Conservation (phyloP, 495 filamentous ascomycete genomes). For the Lasiosphaeris hirsuta region DNA sequence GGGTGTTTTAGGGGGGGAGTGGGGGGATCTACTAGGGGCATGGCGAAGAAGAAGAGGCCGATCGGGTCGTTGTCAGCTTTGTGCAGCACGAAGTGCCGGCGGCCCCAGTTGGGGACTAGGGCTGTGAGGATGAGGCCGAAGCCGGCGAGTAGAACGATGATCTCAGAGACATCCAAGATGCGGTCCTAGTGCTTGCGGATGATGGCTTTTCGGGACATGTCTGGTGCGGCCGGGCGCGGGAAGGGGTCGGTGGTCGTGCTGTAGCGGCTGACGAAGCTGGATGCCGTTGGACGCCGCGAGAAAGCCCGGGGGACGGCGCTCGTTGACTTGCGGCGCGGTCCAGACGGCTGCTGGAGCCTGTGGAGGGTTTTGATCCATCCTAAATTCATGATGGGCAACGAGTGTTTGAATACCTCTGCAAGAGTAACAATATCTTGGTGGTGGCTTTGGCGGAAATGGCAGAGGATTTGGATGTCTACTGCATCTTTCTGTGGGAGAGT, state of each 20-base stretch:
- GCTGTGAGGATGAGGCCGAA: neutral
- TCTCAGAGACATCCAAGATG: neutral
- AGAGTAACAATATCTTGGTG: too few species aligned
- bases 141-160: neutral
- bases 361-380: too few species aligned
- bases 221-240: neutral
- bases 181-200: neutral
- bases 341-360: too few species aligned
- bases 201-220: neutral
- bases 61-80: neutral
- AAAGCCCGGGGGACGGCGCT: neutral
- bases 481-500: too few species aligned
- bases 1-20: neutral
- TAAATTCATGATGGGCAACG: too few species aligned
- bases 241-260: neutral
- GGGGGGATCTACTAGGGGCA: neutral
- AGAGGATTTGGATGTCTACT: too few species aligned
- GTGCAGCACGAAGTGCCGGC: neutral
- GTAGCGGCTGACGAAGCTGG: neutral
- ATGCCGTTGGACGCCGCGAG: neutral
- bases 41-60: conserved; percentile 1
- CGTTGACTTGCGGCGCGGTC: too few species aligned
- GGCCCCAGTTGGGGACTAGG: neutral
- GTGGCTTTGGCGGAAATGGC: too few species aligned
- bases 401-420: too few species aligned